Conservation (phyloP, 1,284 basidiomycete genomes). For the Cryptococcus hybrid region DNA sequence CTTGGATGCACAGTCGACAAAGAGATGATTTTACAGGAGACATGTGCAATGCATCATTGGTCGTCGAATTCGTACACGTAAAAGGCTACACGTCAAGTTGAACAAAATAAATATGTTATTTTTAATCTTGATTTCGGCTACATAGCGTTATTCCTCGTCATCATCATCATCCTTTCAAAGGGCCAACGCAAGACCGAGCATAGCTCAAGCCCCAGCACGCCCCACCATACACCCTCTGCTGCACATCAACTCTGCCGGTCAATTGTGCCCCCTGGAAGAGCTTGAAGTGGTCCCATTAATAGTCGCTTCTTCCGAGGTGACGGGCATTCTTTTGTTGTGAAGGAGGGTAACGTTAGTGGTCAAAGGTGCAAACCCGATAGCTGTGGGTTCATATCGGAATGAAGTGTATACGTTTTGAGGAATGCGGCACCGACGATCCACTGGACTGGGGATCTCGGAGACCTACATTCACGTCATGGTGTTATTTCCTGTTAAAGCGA, state of each 20-base stretch:
- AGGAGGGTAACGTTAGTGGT: background rate
- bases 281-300: background rate
- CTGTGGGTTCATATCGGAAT: conserved; percentile 52
- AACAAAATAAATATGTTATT: no score
- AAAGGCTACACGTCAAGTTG: no score
- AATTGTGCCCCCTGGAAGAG: background rate
- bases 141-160: no score
- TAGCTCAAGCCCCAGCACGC: background rate
- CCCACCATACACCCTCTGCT: background rate
- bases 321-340: no score
- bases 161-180: background rate
- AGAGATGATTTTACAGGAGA: no score
- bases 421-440: conserved; percentile 96
- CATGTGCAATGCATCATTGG: no score
- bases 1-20: no score
- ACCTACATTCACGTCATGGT: conserved; percentile 1
- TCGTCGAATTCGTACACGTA: no score
- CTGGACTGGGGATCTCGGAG: conserved; percentile 51
- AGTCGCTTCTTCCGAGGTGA: background rate
- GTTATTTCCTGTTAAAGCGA: background rate
- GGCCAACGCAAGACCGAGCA: background rate
- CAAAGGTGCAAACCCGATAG: conserved; percentile 53
- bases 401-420: conserved; percentile 64
- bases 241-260: background rate
- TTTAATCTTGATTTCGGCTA: no score